phyloP scores from a whole-genome alignment of 768 basidiomycete species.

The Xerocomellus amylosporus region DNA sequence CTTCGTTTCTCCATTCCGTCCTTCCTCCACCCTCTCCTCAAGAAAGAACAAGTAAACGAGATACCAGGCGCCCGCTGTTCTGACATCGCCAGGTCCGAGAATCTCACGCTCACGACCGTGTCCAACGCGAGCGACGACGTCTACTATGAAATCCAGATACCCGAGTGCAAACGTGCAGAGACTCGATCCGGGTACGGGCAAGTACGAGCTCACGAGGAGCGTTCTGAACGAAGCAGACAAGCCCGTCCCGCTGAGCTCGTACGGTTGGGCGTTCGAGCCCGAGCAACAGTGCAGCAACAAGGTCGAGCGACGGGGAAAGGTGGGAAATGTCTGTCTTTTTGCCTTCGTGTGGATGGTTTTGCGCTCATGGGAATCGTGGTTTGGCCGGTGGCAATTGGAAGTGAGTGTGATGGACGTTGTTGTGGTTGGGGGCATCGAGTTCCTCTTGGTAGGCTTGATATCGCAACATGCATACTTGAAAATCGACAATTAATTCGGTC shows the following conservation, averaged over 20 bases:
- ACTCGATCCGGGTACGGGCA: conserved; percentile 29
- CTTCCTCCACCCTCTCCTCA: background rate
- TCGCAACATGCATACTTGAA: conserved; percentile 38
- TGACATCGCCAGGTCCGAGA: too few species aligned
- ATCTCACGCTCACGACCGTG: conserved; percentile 33
- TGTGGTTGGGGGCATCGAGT: background rate
- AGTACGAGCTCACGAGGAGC: conserved; percentile 32
- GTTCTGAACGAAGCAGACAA: conserved; percentile 32
- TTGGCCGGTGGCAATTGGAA: conserved; percentile 12
- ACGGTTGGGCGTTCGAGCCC: conserved; percentile 25
- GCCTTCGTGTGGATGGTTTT: background rate
- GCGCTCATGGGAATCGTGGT: conserved; percentile 19
- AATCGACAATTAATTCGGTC: conserved; percentile 30
- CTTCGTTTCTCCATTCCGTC: background rate
- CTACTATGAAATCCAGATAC: conserved; percentile 42
- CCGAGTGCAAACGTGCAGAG: conserved; percentile 36
- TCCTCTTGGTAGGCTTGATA: conserved; percentile 34
- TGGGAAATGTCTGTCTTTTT: background rate
- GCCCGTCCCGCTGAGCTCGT: conserved; percentile 31
- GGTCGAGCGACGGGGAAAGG: conserved; percentile 7
- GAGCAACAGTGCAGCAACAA: conserved; percentile 33
- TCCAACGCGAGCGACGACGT: conserved; percentile 37
- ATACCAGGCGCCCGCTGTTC: too few species aligned
- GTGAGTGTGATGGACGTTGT: conserved; percentile 8
- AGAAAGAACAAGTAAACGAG: background rate